These are phyloP conservation scores for Cytospora mali DNA, from an alignment of 2,329 filamentous ascomycete genomes.

Conservation along the genomic window DNA sequence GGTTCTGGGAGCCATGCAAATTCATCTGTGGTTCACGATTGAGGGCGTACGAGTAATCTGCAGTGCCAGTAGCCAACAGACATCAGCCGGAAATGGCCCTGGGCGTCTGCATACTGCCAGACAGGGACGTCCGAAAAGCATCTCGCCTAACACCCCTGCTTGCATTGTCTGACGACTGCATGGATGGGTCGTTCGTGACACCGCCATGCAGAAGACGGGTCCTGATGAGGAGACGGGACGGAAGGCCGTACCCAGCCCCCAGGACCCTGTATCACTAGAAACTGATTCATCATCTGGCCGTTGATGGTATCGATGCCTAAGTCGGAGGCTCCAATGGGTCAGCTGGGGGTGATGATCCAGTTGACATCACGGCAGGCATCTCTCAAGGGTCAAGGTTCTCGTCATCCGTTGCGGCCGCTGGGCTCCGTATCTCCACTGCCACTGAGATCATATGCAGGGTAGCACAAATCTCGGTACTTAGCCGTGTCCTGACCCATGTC, in stretches of 20 bases:
- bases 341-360: not conserved
- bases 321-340: not conserved
- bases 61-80: too few relatives aligned
- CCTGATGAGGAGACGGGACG: not conserved
- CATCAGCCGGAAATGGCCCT: conserved; percentile 2
- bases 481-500: conserved; percentile 26
- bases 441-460: conserved; percentile 12
- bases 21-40: not conserved
- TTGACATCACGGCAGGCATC: not conserved
- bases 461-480: conserved; percentile 29
- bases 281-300: not conserved
- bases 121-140: conserved; percentile 23
- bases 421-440: not conserved
- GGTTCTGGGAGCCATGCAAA: conserved; percentile 16
- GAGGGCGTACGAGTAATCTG: conserved; percentile 1
- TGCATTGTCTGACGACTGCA: conserved; percentile 18
- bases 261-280: not conserved
- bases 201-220: not conserved
- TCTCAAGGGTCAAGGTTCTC: not conserved
- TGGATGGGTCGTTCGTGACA: conserved; percentile 14
- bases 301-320: not conserved
- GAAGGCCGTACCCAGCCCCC: not conserved
- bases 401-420: not conserved
- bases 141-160: conserved; percentile 24
- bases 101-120: conserved; percentile 16